A percentile compares a stretch with the other conserved stretches of the same genome.
These are phyloP conservation scores for Alternaria dauci DNA, from an alignment of 2,329 filamentous ascomycete species.

Conservation along the genomic window DNA sequence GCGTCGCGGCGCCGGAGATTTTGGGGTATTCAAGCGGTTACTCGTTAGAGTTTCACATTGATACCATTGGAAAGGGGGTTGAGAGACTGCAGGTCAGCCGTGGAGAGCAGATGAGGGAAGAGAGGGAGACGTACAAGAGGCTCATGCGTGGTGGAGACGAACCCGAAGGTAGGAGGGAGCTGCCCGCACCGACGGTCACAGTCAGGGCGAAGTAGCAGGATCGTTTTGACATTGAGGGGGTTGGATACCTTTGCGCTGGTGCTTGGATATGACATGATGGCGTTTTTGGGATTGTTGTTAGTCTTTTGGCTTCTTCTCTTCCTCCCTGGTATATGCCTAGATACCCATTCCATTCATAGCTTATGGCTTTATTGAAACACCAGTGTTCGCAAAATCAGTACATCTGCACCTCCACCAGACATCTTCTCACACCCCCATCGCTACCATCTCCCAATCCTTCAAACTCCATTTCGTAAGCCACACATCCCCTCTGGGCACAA, in stretches of 20 bases:
- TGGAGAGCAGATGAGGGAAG: slow-evolving; percentile 65
- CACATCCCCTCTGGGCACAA: slow-evolving; percentile 53
- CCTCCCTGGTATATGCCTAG: slow-evolving; percentile 3
- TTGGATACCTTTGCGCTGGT: background rate
- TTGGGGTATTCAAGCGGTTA: slow-evolving; percentile 61
- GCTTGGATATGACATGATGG: background rate
- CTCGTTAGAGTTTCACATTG: slow-evolving; percentile 76
- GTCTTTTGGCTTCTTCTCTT: background rate
- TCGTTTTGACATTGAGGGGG: background rate
- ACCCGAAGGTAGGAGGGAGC: slow-evolving; percentile 16
- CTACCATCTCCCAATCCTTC: slow-evolving; percentile 51
- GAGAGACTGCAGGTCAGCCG: slow-evolving; percentile 74
- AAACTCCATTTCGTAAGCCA: slow-evolving; percentile 60
- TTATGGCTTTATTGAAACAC: background rate
- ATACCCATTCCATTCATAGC: slow-evolving; percentile 8
- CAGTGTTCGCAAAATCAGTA: slow-evolving; percentile 17
- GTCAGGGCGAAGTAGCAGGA: slow-evolving; percentile 19
- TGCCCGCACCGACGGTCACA: slow-evolving; percentile 27
- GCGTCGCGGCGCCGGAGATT: slow-evolving; percentile 72
- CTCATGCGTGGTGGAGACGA: slow-evolving; percentile 27
- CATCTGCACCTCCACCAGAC: slow-evolving; percentile 57
- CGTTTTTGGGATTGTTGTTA: background rate
- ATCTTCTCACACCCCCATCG: slow-evolving; percentile 57
- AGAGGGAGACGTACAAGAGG: slow-evolving; percentile 59
- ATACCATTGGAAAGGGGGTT: slow-evolving; percentile 75